Base-by-base conservation (phyloP, 2,329 filamentous ascomycete genomes). In the Fusarium caatingaense region DNA sequence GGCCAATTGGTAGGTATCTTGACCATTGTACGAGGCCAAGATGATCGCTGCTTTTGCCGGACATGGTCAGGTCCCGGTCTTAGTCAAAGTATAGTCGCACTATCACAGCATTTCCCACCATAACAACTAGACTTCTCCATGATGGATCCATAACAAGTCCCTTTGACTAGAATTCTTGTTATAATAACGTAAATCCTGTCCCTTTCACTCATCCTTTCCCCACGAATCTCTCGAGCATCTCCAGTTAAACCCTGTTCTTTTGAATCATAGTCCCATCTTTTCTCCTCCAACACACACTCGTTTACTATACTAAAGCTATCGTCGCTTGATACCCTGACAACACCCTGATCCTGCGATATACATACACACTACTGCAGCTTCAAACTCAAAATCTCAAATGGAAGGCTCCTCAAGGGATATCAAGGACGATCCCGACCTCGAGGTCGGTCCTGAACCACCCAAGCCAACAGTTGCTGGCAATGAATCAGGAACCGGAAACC, bases 361-460 rank as follows among this genome's bases (percentile, higher is more conserved):
- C 23, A 53, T 48, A 60, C 23, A 27, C n/a, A 41, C 34, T 53
- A 42, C 49, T 40, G 49, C 34, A 53, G 25, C 32, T 28, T 42
- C 49, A 53, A 53, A 55, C 37, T 44, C 40, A 58, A 46, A 45
- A 47, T 59, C 10, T 6, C 34, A 21, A 59, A 75, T 75, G 73
- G 71, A 74, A 42, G 62, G 60, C 42, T 63, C 64, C 46, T 73
- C 69, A 21, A 56, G 58, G 64, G 59, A 68, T n/a, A 64, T 60
- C 15, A 51, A 60, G 28, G 66, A 74, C 47, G 73, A 75, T 32
- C 73, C 65, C 15, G 73, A 75, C 47, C 64, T 72, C 25, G 73
- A 69, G 42, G 28, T 37, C 20, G 69, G 63, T 45, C 62, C 58
- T 5, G 62, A 72, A 37, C 42, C 53, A 21, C 28, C 47, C 56